Base-by-base conservation (phyloP, 352 stramenopile genomes). In the Globisporangium abappressorium region DNA sequence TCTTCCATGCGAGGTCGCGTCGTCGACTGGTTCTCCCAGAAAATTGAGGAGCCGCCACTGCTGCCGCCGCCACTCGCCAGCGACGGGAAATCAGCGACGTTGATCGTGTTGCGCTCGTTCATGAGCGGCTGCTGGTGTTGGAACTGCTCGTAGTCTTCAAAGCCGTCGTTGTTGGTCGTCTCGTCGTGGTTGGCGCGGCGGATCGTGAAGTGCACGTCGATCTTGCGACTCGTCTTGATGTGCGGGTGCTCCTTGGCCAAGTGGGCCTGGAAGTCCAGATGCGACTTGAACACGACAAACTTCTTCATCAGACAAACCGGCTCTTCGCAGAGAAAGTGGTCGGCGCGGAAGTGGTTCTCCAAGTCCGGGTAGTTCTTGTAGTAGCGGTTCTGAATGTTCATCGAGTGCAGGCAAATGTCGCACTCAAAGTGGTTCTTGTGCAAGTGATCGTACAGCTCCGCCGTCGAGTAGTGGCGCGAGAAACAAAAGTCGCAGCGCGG, bases 381-480 rank as follows among this genome's bases (percentile, higher is more conserved):
- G 72, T 97, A 96, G 46, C 89, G 77, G 76, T 96, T 93, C 75
- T 95, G 83, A 22, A 96, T 85, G 59, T 87, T 66, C 24, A 85
- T 67, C 54, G 81, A 78, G 62, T 85, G 88, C 30, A 97, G 69
- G 64, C 91, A 97, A 36, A 97, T 87, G 66, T 97, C 89, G 72
- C 91, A 97, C 73, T 95, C 91, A 65, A 95, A 97, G 72, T 97
- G 91, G 67, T 96, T 92, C 78, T 97, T 96, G 56, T 89, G 84
- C 70, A 97, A 61, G 58, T 97, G 91, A 12, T 97, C 85, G 69
- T 97, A 95, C 38, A 97, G 73, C 64, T 96, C 85, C 14, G 85
- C 79, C 2, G 85, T 95, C 18, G 91, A 92, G 73, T 97, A 97
- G 70, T 87, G 94, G 5, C 89, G 76, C 26, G 79, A 85, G 57